Evolutionary conservation across 2,329 filamentous ascomycete species (phyloP), one percentile per base, ranked within the genome.

Genomic region (Xylariales sp.): DNA sequence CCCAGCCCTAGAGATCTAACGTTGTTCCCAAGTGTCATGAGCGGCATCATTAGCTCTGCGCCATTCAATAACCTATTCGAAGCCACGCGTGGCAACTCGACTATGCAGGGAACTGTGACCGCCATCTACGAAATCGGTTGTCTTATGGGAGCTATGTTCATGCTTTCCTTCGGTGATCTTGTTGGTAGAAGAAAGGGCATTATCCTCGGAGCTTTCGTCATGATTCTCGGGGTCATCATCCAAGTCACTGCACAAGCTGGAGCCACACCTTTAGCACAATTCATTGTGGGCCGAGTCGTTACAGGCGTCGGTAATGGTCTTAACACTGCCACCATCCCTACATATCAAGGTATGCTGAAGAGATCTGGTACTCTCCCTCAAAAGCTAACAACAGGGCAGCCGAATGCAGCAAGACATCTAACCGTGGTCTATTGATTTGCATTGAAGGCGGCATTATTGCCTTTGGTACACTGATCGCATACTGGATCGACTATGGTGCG

Each of bases 141-240:
- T 44, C 53, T 69, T 5, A 37, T 63, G 1, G 69, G 74, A 20
- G 73, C 72, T 45, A 60, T 74, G 44, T 66, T 70, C 41, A 70
- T 73, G 29, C 63, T 76, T 25, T 56, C 56, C 27, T 56, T 76
- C 7, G 80, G 80, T 21, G 80, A 84, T 45, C 42, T 67, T 1
- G 56, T 73, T 4, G 70, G 69, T 19, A 55, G 70, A 31, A 59
- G 73, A 28, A 73, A 71, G 2, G 78, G 80, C 39, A 76, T 83
- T 50, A 65, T 76, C n/a, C 14, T 64, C 2, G 80, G 80, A 12
- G 72, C 71, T 8, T 18, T 31, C n/a, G 27, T 34, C 32, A 38
- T 84, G 71, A 69, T 79, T 7, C 41, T 80, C 8, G 80, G 80
- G 14, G 78, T 79, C 24, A 64, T 74, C 7, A 71, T 84, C 27